phyloP scores from a whole-genome alignment of 2,329 filamentous ascomycete genomes.

The Onygena corvina region DNA sequence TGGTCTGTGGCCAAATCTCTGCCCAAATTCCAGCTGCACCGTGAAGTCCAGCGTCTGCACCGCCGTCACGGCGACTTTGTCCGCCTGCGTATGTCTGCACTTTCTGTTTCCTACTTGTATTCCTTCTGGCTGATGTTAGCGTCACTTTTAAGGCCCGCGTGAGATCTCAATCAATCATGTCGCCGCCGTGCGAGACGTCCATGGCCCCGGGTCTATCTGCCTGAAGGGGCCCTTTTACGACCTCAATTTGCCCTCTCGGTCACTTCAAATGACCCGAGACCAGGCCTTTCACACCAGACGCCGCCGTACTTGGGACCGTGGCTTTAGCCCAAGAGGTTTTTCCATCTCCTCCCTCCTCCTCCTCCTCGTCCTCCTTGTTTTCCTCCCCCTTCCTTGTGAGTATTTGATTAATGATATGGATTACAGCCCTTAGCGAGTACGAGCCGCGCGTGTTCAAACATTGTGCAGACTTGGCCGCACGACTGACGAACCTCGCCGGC shows the following conservation, averaged over 20 bases:
- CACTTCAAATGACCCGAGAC: slow-evolving; percentile 18
- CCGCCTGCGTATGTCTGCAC: slow-evolving; percentile 17
- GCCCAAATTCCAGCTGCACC: slow-evolving; percentile 14
- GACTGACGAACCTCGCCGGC: slow-evolving; percentile 4
- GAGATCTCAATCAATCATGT: slow-evolving; percentile 18
- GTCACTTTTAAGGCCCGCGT: slow-evolving; percentile 18
- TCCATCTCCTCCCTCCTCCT: background rate
- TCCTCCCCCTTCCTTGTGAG: no score
- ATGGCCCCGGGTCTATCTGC: slow-evolving; percentile 16
- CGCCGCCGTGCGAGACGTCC: slow-evolving; percentile 13
- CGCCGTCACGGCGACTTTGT: slow-evolving; percentile 22
- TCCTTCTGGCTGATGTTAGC: background rate
- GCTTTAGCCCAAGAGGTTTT: slow-evolving; percentile 22
- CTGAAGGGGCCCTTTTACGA: slow-evolving; percentile 22
- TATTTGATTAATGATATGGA: no score
- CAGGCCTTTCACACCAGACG: slow-evolving; percentile 16
- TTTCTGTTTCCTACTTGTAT: background rate
- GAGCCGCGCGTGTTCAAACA: slow-evolving; percentile 11
- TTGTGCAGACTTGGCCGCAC: slow-evolving; percentile 7
- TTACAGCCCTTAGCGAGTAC: slow-evolving; percentile 10
- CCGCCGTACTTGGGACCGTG: slow-evolving; percentile 23
- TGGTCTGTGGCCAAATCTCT: slow-evolving; percentile 15
- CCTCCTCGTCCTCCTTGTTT: background rate
- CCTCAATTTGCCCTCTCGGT: slow-evolving; percentile 15
- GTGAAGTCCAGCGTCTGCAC: slow-evolving; percentile 17